Base-by-base conservation (phyloP, 257 asterid species). In the Nicotiana noctiflora region DNA sequence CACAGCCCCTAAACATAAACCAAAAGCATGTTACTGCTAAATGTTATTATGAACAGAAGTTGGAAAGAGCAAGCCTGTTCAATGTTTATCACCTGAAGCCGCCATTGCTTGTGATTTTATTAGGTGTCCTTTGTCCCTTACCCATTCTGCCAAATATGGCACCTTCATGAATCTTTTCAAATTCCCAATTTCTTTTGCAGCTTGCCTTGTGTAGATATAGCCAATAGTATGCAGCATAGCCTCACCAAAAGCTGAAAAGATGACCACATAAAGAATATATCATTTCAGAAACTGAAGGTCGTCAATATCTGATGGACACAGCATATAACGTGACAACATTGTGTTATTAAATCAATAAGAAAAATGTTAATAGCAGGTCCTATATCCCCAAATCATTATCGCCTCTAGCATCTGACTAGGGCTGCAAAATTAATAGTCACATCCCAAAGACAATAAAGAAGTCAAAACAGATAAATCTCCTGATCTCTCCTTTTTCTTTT, bases 101-200 rank as follows among this genome's bases (percentile, higher is more conserved):
- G 98, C 98, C 81, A 85, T 82, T 79, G 87, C 88, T 85, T 91
- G 91, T 5, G 98, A 92, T 76, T 85, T 91, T 81, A 88, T 86
- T 68, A 87, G 80, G 81, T 94, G 98, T 21, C 91, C 91, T 86
- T 88, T 94, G 82, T 90, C 97, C 81, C 98, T 85, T 44, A 90
- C 91, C 98, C 97, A 94, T 84, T 94, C 98, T 37, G 95, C 95
- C 79, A 92, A 77, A 89, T 90, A 94, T 0, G 93, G 98, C 72
- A 92, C 93, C 89, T 87, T 92, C 98, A 94, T 89, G 81, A 83
- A 93, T 6, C 91, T 90, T 65, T 91, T 94, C 59, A 90, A 91
- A 84, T 90, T 94, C 74, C 97, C 97, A 3, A 94, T 84, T 87
- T 92, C 94, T 85, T 79, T 87, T 56, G 98, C 93, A 75, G 97